phyloP scores from a whole-genome alignment of 768 basidiomycete species.

The Saitozyma sp. region DNA sequence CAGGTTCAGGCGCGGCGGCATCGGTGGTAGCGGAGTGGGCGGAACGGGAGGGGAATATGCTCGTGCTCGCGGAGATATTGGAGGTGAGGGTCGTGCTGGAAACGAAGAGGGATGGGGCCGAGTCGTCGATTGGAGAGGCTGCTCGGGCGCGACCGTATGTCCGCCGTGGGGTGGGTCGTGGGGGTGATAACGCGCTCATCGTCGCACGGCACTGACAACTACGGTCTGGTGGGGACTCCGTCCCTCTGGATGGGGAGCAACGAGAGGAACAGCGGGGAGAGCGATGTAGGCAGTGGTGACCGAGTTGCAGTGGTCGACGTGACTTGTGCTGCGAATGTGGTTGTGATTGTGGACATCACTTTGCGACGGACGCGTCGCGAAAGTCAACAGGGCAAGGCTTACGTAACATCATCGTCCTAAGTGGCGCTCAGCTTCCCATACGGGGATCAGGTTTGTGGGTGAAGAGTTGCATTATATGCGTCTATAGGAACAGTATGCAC shows the following conservation, averaged over 20 bases:
- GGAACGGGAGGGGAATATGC: not conserved
- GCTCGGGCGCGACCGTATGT: slow-evolving; percentile 17
- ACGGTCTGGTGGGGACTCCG: too few species aligned
- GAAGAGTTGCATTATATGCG: too few species aligned
- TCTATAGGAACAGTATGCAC: too few species aligned
- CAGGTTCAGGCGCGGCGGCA: not conserved
- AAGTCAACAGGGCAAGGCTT: slow-evolving; percentile 4
- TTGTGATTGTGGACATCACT: not conserved
- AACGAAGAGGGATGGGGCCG: not conserved
- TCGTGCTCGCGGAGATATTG: not conserved
- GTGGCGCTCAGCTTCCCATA: too few species aligned
- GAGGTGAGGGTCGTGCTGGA: not conserved
- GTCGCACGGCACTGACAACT: too few species aligned
- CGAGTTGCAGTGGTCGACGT: not conserved
- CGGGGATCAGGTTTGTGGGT: too few species aligned
- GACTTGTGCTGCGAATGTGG: too few species aligned
- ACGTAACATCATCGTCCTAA: not conserved
- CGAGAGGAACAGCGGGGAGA: not conserved
- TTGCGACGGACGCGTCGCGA: not conserved
- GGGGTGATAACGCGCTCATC: too few species aligned
- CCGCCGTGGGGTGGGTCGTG: not conserved
- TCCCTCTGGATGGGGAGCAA: not conserved
- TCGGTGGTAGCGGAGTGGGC: not conserved
- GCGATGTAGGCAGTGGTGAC: not conserved
- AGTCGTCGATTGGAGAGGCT: not conserved